Conservation (phyloP, 768 basidiomycete species). For the Lepiota subincarnata region DNA sequence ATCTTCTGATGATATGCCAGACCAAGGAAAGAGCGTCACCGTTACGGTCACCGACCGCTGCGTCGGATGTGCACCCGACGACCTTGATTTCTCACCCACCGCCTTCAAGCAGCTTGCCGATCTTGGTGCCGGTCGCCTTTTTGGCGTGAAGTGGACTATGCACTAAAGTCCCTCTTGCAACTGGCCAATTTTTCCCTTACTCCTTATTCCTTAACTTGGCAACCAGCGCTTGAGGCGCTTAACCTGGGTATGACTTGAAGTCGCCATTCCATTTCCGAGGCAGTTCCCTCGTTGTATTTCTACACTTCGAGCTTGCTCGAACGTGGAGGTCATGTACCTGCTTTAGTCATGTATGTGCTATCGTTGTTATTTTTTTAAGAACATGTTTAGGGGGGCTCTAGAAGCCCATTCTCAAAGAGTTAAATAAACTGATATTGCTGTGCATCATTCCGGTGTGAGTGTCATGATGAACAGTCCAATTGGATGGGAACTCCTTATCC, state of each 20-base stretch:
- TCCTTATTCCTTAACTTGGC: slow-evolving; percentile 6
- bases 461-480: not conserved
- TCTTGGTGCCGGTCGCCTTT: slow-evolving; percentile 45
- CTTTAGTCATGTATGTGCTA: slow-evolving; percentile 31
- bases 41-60: slow-evolving; percentile 64
- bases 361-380: slow-evolving; percentile 4
- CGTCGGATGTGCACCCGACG: slow-evolving; percentile 40
- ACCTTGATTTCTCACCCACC: slow-evolving; percentile 60
- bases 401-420: slow-evolving; percentile 11
- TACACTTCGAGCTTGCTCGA: slow-evolving; percentile 25
- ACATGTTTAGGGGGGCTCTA: slow-evolving; percentile 11
- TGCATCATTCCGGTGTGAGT: not conserved
- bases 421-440: slow-evolving; percentile 2
- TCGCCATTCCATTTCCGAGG: slow-evolving; percentile 3
- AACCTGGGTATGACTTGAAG: slow-evolving; percentile 4
- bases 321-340: slow-evolving; percentile 22
- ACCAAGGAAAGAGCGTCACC: slow-evolving; percentile 42
- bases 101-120: slow-evolving; percentile 52
- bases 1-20: slow-evolving; percentile 28
- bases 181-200: slow-evolving; percentile 9
- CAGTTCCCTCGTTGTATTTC: slow-evolving; percentile 14
- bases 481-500: not conserved
- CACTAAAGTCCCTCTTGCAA: slow-evolving; percentile 19
- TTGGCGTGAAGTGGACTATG: slow-evolving; percentile 48
- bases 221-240: slow-evolving; percentile 24